A percentile compares a stretch with the other conserved stretches of the same genome.
These are phyloP conservation scores for Cryptococcus neoformans DNA, from an alignment of 1,284 basidiomycete species.

Conservation along the genomic window DNA sequence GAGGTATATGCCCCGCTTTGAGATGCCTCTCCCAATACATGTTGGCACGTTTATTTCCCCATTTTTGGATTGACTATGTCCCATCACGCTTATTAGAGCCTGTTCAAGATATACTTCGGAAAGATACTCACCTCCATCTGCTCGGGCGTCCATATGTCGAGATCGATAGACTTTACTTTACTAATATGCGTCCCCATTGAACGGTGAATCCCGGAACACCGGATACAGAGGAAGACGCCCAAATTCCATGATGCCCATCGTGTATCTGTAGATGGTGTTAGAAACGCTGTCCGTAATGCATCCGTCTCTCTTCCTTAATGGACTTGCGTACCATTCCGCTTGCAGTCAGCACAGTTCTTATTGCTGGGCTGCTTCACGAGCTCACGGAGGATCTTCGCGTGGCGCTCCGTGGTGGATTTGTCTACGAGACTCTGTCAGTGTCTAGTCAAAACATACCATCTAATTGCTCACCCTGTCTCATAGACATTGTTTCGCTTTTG, in stretches of 20 bases:
- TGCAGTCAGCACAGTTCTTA: slow-evolving; percentile 91
- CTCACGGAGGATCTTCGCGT: slow-evolving; percentile 73
- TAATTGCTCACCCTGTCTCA: neutral
- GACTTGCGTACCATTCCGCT: slow-evolving; percentile 69
- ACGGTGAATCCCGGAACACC: slow-evolving; percentile 97
- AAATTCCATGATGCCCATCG: slow-evolving; percentile 99
- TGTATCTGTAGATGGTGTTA: slow-evolving; percentile 62
- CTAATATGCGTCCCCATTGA: slow-evolving; percentile 98
- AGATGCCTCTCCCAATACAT: slow-evolving; percentile 97
- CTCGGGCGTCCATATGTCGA: slow-evolving; percentile 96
- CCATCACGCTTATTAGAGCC: neutral
- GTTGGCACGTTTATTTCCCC: slow-evolving; percentile 92
- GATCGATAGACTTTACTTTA: slow-evolving; percentile 95
- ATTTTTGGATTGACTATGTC: slow-evolving; percentile 74
- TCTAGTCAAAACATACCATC: slow-evolving; percentile 58
- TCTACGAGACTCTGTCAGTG: slow-evolving; percentile 51
- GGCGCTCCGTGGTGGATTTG: slow-evolving; percentile 74
- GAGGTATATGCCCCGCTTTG: slow-evolving; percentile 85
- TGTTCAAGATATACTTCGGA: neutral
- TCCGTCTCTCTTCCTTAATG: neutral
- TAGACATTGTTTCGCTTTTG: neutral
- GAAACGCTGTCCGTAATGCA: neutral
- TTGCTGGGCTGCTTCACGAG: slow-evolving; percentile 86
- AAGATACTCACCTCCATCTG: slow-evolving; percentile 79
- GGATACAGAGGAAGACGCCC: slow-evolving; percentile 92